Conservation (phyloP, 768 basidiomycete species). For the Hortiboletus campestris region DNA sequence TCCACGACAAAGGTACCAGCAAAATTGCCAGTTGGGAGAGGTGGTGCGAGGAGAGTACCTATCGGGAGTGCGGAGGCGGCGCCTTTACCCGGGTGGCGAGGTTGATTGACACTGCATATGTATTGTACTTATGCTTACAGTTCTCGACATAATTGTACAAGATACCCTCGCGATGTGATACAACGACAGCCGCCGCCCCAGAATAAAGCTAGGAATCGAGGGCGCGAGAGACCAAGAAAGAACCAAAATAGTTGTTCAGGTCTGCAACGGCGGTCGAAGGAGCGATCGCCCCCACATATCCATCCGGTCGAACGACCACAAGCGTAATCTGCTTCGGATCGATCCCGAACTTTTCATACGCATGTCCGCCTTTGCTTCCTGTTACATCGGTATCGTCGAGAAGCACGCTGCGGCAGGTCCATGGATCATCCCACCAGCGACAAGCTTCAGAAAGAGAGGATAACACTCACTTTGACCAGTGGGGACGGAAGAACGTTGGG, state of each 20-base stretch:
- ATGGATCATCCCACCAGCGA: background rate
- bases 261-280: constrained; percentile 26
- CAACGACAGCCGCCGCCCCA: too few relatives aligned
- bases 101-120: constrained; percentile 26
- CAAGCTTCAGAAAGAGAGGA: background rate
- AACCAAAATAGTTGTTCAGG: constrained; percentile 48
- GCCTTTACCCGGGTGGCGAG: constrained; percentile 48
- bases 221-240: constrained; percentile 37
- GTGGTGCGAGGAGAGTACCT: constrained; percentile 63
- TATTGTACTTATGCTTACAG: constrained; percentile 17
- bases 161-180: too few relatives aligned
- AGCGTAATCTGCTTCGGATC: constrained; percentile 27
- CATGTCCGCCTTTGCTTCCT: constrained; percentile 29
- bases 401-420: constrained; percentile 26
- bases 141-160: constrained; percentile 15
- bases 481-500: constrained; percentile 33
- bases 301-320: constrained; percentile 39
- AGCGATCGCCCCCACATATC: constrained; percentile 37
- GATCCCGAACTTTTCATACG: constrained; percentile 36
- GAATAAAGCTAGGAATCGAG: background rate
- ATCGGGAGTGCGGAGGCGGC: constrained; percentile 68
- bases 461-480: constrained; percentile 41
- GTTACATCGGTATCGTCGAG: constrained; percentile 35
- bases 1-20: constrained; percentile 10
- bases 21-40: constrained; percentile 38